A percentile compares a stretch with the other conserved stretches of the same genome.
phyloP scores from a whole-genome alignment of 345 rosid species.

The Nasturtium officinale region DNA sequence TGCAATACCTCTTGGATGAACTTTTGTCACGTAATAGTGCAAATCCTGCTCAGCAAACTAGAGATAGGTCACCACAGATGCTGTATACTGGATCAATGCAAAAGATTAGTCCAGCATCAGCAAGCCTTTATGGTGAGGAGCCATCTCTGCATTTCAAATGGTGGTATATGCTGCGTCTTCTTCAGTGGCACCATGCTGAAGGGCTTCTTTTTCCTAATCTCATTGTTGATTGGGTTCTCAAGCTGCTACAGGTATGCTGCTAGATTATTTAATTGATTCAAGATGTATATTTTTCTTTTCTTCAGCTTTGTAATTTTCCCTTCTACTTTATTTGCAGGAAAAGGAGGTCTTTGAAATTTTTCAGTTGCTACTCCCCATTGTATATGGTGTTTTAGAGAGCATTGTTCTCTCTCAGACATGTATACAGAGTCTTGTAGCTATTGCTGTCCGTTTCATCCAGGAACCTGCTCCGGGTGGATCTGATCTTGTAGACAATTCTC shows the following conservation, averaged over 20 bases:
- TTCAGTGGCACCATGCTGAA: constrained; percentile 94
- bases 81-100: constrained; percentile 66
- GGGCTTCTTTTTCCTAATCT: constrained; percentile 88
- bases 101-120: constrained; percentile 59
- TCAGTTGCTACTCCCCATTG: constrained; percentile 87
- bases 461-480: constrained; percentile 95
- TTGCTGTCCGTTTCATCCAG: constrained; percentile 77
- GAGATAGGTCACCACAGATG: constrained; percentile 71
- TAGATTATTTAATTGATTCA: constrained; percentile 9
- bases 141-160: constrained; percentile 85
- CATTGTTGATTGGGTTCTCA: constrained; percentile 94
- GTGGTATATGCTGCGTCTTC: constrained; percentile 92
- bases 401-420: constrained; percentile 83
- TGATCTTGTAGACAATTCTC: constrained; percentile 92
- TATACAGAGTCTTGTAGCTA: constrained; percentile 71
- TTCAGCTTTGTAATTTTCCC: constrained; percentile 31
- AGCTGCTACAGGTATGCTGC: constrained; percentile 71
- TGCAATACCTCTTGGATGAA: constrained; percentile 85
- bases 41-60: constrained; percentile 60
- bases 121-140: constrained; percentile 72
- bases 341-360: constrained; percentile 76
- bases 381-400: constrained; percentile 84
- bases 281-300: constrained; percentile 6
- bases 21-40: constrained; percentile 61
- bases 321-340: constrained; percentile 61